Base-by-base conservation (phyloP, 352 stramenopile species). In the Pythium rhizo-oryzae region DNA sequence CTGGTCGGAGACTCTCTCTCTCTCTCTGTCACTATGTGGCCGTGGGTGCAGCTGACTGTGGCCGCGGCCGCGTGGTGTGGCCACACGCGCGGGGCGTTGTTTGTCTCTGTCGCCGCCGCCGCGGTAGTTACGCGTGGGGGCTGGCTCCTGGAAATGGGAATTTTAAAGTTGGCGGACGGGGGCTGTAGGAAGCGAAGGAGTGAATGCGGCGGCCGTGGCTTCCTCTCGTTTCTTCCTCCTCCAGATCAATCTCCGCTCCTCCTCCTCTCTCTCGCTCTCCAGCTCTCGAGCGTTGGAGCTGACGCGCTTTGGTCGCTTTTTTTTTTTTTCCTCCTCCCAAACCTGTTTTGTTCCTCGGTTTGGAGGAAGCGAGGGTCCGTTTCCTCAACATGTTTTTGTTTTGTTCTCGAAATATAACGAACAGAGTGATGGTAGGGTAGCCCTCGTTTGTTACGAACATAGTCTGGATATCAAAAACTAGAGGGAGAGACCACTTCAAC, bases 321-420 rank as follows among this genome's bases (percentile, higher is more conserved):
- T 43, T 43, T 43, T 18, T 43, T 43, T n/a, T 4, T 47, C 9
- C 15, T 47, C 1, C 9, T n/a, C 0, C 3, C 15, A 8, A n/a
- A 47, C 6, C 8, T 19, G 2, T 47, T 46, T 56, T 35, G 33
- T 37, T 56, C 19, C 23, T 65, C 28, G 33, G 19, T 44, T 50
- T 8, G 19, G n/a, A 33, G 15, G 30, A 35, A 24, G 13, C 8
- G 25, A 23, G 44, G 3, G 55, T 61, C 30, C 47, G 30, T 64
- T 59, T 16, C 16, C 41, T 37, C 41, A n/a, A 28, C n/a, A 52
- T 52, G 41, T 16, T 21, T 44, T 43, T 52, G 55, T 49, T 62
- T 28, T 51, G 61, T 75, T 75, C 62, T 71, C 62, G 69, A 68
- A 75, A 75, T 68, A 75, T 68, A 62, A 75, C 61, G 33, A 41